Base-by-base conservation (phyloP, 495 filamentous ascomycete genomes). In the Xylaria venustula region DNA sequence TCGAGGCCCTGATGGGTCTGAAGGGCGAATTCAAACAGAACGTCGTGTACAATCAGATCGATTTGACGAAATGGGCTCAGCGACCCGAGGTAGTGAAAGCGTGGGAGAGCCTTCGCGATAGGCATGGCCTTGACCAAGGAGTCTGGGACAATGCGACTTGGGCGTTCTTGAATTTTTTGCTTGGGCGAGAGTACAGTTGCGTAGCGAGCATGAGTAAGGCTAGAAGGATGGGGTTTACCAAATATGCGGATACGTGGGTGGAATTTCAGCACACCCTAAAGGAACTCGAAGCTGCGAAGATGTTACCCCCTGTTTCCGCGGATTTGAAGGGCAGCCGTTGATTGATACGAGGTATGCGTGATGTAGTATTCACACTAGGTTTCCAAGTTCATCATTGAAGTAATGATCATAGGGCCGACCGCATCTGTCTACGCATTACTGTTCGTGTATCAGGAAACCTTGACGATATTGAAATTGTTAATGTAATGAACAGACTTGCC, bases 201-300 rank as follows among this genome's bases (percentile, higher is more conserved):
- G 74, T 86, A 20, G 63, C 75, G 26, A 81, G 73, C 56, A 85
- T 87, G 82, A 83, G 78, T 57, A 87, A 86, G 67, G 83, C 84
- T 12, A 76, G 83, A 62, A 79, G 77, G 69, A 48, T 71, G 30
- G 80, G 78, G 12, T 83, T 77, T 76, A 76, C 67, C 5, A 77
- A 77, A 37, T 82, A 79, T 66, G 54, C 66, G 17, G 83, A 84
- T 69, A 80, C 80, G 8, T 86, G 82, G 81, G 81, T 80, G n/a
- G n/a, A 75, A 42, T 72, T 84, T 11, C 67, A 72, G 32, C 72
- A 76, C 51, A 77, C 75, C 1, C 80, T 85, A 55, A 71, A 79
- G 8, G 73, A 79, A 37, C 58, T 82, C 25, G 78, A 78, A 58
- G 65, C 62, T 17, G 77, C 75, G 34, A 66, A 60, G 41, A 68